Evolutionary conservation across 2,329 filamentous ascomycete species (phyloP), one percentile per base, ranked within the genome.

Genomic region (Byssoonygena ceratinophila): DNA sequence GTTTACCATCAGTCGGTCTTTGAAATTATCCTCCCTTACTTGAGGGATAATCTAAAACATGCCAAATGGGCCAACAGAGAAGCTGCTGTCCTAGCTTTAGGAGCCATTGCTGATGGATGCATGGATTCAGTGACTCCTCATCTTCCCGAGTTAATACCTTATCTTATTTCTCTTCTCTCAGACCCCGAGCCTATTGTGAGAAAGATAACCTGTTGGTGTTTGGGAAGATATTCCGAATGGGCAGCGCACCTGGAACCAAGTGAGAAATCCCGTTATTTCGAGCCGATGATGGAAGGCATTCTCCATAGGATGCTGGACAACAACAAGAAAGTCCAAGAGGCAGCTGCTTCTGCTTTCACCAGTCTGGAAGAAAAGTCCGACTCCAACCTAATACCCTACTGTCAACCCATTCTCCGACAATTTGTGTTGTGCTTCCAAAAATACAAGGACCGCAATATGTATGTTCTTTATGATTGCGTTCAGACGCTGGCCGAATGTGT

Each of bases 401-500:
- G 87, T 62, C 79, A 84, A 25, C 87, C 90, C 23, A 97, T 98
- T 61, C 81, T 97, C 50, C 84, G 83, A 56, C 92, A 97, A 66
- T 97, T 91, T 63, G 89, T 96, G 49, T 77, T 79, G 55, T 98
- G 92, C 69, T 98, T 98, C 70, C 79, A 76, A 50, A 89, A 86
- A 70, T 98, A 97, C 80, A 97, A 98, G 76, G 91, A 97, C 69
- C 84, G 88, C 63, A 98, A 98, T 73, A 96, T 97, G 82, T 96
- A 94, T 73, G 94, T 97, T 51, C 80, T 98, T 31, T 98, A 98
- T 72, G 92, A 98, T 71, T 97, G 92, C 68, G 87, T 98, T 31
- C 92, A 98, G 72, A 98, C 92, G 0, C 75, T 98, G 53, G 92
- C 92, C 2, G 92, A 98, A 68, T 85, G 88, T 63, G 85, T 97